Percentiles rank a stretch among this genome's conserved stretches.
Conservation (phyloP, 768 basidiomycete genomes). For the Pleurotus tuoliensis region DNA sequence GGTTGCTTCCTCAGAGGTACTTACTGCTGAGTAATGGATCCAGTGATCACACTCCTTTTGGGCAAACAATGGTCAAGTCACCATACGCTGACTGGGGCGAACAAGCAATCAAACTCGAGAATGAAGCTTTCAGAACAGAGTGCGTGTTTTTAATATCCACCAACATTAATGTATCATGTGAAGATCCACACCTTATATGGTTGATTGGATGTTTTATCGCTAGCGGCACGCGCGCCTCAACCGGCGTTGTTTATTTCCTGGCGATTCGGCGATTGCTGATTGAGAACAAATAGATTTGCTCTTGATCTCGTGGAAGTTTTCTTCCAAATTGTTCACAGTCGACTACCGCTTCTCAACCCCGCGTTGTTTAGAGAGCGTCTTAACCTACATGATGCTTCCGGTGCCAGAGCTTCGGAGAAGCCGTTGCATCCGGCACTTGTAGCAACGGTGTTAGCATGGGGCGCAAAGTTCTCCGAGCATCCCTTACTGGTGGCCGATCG, state of each 20-base stretch:
- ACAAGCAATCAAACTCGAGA: constrained; percentile 64
- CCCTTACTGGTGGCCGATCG: constrained; percentile 79
- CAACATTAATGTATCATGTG: constrained; percentile 1
- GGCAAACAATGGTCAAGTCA: constrained; percentile 33
- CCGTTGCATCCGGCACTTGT: constrained; percentile 66
- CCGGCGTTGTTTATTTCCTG: too few species aligned
- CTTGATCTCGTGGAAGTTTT: constrained; percentile 93
- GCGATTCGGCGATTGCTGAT: too few species aligned
- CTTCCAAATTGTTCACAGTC: constrained; percentile 89
- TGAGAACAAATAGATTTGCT: constrained; percentile 59
- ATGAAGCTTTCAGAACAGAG: constrained; percentile 78
- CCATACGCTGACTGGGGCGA: constrained; percentile 74
- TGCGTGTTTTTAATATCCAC: constrained; percentile 43
- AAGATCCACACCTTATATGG: constrained; percentile 4
- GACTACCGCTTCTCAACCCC: constrained; percentile 84
- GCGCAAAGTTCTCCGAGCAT: constrained; percentile 92
- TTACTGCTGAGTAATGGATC: neutral
- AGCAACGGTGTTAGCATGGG: constrained; percentile 88
- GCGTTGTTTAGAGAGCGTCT: constrained; percentile 74
- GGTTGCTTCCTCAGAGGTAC: too few species aligned
- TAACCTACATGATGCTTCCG: constrained; percentile 32
- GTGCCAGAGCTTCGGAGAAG: constrained; percentile 31
- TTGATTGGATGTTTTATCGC: neutral
- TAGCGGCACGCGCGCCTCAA: neutral
- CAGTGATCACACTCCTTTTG: constrained; percentile 37